phyloP scores from a whole-genome alignment of 352 stramenopile genomes.

The Pythium dissotocum region DNA sequence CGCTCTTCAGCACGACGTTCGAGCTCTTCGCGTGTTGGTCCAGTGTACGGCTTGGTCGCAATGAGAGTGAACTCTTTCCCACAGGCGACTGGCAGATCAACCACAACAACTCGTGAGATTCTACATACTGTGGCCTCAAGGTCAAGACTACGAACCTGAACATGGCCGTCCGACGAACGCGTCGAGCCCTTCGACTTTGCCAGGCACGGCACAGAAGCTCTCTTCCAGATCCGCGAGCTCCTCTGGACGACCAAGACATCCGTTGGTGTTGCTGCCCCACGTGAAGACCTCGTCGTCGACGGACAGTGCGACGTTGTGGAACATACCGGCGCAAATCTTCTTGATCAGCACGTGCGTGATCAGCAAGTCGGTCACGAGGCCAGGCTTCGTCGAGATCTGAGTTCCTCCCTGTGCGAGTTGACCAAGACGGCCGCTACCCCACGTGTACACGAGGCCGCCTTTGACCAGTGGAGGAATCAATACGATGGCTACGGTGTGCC shows the following conservation, averaged over 20 bases:
- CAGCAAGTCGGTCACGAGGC: slow-evolving; percentile 82
- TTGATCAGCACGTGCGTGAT: slow-evolving; percentile 83
- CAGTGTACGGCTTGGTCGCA: slow-evolving; percentile 93
- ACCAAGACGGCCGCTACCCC: slow-evolving; percentile 91
- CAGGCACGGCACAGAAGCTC: slow-evolving; percentile 79
- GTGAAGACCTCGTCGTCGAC: slow-evolving; percentile 93
- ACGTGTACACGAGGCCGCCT: slow-evolving; percentile 90
- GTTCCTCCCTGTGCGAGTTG: slow-evolving; percentile 71
- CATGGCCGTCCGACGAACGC: slow-evolving; percentile 71
- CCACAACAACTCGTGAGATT: not conserved
- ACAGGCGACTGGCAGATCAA: slow-evolving; percentile 64
- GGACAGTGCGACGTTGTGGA: slow-evolving; percentile 91
- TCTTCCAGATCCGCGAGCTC: slow-evolving; percentile 75
- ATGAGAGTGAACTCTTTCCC: slow-evolving; percentile 92
- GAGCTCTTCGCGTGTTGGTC: slow-evolving; percentile 65
- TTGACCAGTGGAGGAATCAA: slow-evolving; percentile 85
- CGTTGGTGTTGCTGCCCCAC: slow-evolving; percentile 92
- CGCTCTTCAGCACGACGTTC: slow-evolving; percentile 46
- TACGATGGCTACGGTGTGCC: slow-evolving; percentile 89
- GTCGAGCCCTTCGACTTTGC: slow-evolving; percentile 69
- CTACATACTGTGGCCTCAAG: not conserved
- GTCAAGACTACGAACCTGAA: slow-evolving; percentile 43
- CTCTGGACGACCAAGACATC: slow-evolving; percentile 79
- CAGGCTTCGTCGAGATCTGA: slow-evolving; percentile 69
- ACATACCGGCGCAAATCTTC: slow-evolving; percentile 83